Evolutionary conservation across 202 grass and related monocot species (phyloP).

Genomic region (Bolboschoenoplectus hybrid): DNA sequence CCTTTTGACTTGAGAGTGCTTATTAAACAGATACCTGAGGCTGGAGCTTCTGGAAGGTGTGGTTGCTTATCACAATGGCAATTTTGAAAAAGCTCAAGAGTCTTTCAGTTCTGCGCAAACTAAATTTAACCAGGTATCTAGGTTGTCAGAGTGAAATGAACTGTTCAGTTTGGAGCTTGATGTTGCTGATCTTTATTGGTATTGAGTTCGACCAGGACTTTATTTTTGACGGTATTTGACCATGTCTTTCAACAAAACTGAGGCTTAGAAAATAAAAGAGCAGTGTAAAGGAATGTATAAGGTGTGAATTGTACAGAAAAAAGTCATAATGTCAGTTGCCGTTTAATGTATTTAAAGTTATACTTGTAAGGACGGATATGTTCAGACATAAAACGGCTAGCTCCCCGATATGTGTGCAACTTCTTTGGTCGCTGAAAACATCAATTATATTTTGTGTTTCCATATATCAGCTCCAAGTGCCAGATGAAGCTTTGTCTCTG

Average conservation of each 20-base stretch:
- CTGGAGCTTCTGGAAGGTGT: slow-evolving; percentile 98
- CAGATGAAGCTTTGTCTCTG: slow-evolving; percentile 89
- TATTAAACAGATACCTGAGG: slow-evolving; percentile 75
- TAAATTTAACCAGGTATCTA: slow-evolving; percentile 84
- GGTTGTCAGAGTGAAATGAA: background rate
- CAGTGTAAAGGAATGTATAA: background rate
- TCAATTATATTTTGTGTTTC: slow-evolving; percentile 5
- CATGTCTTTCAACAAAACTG: background rate
- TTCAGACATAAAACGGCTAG: background rate
- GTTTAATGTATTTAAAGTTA: background rate
- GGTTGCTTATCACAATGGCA: slow-evolving; percentile 85
- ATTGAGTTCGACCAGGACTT: background rate
- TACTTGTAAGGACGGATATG: background rate
- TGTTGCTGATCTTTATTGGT: background rate
- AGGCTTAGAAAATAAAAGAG: background rate
- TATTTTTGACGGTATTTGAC: background rate
- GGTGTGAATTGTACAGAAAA: slow-evolving; percentile 7
- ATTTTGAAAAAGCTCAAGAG: slow-evolving; percentile 58
- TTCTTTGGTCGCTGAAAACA: background rate
- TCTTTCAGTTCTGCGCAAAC: slow-evolving; percentile 73
- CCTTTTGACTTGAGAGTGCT: background rate
- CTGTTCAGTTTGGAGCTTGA: background rate
- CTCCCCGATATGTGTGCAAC: background rate
- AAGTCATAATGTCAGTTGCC: background rate
- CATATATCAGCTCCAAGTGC: slow-evolving; percentile 82